phyloP scores from a whole-genome alignment of 805 yeast genomes.

The Schwanniomyces polymorphus region DNA sequence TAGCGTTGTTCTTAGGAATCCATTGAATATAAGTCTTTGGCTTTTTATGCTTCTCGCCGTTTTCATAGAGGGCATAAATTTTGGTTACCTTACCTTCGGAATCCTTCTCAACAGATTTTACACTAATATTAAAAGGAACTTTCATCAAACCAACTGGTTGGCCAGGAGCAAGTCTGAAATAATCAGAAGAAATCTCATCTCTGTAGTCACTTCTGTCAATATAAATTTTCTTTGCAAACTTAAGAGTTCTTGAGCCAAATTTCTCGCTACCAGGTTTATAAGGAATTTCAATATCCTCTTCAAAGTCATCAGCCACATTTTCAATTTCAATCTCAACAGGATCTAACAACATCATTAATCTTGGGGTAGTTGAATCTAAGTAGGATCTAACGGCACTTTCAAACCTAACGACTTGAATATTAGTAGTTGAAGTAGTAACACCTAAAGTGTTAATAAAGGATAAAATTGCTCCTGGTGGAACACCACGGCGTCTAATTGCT shows the following conservation, averaged over 20 bases:
- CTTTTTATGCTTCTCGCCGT: constrained; percentile 58
- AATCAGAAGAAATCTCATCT: constrained; percentile 53
- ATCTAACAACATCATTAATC: constrained; percentile 88
- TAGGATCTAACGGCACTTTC: constrained; percentile 86
- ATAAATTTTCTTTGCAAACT: constrained; percentile 74
- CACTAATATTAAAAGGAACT: constrained; percentile 81
- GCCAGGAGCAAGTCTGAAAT: constrained; percentile 89
- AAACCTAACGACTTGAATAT: constrained; percentile 86
- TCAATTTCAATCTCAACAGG: constrained; percentile 84
- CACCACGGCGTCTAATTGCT: constrained; percentile 94
- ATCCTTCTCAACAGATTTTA: constrained; percentile 65
- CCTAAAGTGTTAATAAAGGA: constrained; percentile 93
- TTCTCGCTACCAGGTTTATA: constrained; percentile 78
- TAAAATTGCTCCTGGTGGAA: constrained; percentile 97
- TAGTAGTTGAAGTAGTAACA: constrained; percentile 90
- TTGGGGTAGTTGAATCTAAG: constrained; percentile 88
- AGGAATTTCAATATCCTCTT: constrained; percentile 73
- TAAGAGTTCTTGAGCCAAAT: constrained; percentile 67
- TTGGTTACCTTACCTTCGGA: constrained; percentile 61
- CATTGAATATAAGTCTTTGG: constrained; percentile 98
- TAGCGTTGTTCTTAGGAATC: constrained; percentile 72
- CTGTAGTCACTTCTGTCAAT: constrained; percentile 90
- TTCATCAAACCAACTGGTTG: constrained; percentile 94
- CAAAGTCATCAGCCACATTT: constrained; percentile 73
- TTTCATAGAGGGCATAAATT: constrained; percentile 80